Evolutionary conservation across 139 green algal species (phyloP), one percentile per base, ranked within the genome.

Genomic region (Mychonastes homosphaera): DNA sequence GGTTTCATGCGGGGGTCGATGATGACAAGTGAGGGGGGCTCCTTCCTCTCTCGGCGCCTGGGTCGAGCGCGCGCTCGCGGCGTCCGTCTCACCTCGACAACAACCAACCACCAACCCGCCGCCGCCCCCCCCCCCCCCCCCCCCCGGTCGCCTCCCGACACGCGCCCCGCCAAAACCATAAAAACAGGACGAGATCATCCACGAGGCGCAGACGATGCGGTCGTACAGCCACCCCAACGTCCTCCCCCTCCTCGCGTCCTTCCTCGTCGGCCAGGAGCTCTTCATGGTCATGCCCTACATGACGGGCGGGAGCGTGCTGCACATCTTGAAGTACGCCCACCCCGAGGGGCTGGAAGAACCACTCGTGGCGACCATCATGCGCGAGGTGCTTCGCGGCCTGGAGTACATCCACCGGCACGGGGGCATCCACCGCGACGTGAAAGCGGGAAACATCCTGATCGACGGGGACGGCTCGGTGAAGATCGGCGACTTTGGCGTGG

Each of bases 381-480:
- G 82, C n/a, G 85, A 94, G 38, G 87, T 94, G 41, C 76, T 97
- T 27, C 90, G 87, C 62, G 91, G 75, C 2, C 74, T 98, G 49
- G 92, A 97, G 21, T 99, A 99, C 66, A 79, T 98, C 46, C 92
- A 99, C 78, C 75, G 77, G 12, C 72, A 95, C 45, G 84, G 85
- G n/a, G 78, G 84, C 53, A 97, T 99, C 50, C 92, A 99, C 70
- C 74, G 92, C 1, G 92, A 99, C 59, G 77, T 99, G 45, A 98
- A 98, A 83, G 84, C 92, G 1, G 92, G 92, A 26, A 99, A 99
- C 79, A 97, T 99, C 39, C 69, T 99, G 57, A 79, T 99, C n/a
- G 83, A 95, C 69, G 72, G 56, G 23, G 70, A 90, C 57, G 92
- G 92, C 18, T 73, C 72, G 10, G 85, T 98, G 33, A 77, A 94